Evolutionary conservation across 108 stramenopile genomes (phyloP).

Genomic region (Tribonema minus): DNA sequence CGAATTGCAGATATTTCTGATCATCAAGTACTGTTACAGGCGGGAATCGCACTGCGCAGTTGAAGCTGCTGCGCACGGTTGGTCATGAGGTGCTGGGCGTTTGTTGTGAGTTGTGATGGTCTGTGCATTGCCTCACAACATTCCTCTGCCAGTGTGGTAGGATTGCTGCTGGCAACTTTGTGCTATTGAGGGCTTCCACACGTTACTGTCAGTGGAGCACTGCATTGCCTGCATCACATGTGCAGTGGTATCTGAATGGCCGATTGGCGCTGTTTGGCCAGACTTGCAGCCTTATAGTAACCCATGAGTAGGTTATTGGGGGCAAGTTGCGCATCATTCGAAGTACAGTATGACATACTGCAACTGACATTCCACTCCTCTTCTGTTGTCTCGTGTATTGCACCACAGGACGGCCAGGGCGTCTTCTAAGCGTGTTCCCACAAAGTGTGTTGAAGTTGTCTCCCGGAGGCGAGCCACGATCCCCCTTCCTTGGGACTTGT

Average conservation of each 20-base stretch:
- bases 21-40: neutral
- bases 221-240: neutral
- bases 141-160: too few relatives aligned
- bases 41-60: neutral
- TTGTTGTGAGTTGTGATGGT: too few relatives aligned
- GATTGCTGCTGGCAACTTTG: too few relatives aligned
- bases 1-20: neutral
- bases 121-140: neutral
- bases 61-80: neutral
- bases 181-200: neutral
- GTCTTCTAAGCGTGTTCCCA: neutral
- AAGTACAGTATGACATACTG: neutral
- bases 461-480: too few relatives aligned
- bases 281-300: neutral
- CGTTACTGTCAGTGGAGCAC: neutral
- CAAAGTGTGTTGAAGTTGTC: too few relatives aligned
- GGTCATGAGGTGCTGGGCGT: neutral
- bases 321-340: neutral
- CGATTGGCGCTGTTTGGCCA: neutral
- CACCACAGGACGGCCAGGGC: neutral
- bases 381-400: neutral
- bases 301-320: neutral
- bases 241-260: neutral
- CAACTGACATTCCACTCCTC: neutral
- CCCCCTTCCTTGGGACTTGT: too few relatives aligned